phyloP scores from a whole-genome alignment of 441 rosid genomes.

The Gossypium laxum region DNA sequence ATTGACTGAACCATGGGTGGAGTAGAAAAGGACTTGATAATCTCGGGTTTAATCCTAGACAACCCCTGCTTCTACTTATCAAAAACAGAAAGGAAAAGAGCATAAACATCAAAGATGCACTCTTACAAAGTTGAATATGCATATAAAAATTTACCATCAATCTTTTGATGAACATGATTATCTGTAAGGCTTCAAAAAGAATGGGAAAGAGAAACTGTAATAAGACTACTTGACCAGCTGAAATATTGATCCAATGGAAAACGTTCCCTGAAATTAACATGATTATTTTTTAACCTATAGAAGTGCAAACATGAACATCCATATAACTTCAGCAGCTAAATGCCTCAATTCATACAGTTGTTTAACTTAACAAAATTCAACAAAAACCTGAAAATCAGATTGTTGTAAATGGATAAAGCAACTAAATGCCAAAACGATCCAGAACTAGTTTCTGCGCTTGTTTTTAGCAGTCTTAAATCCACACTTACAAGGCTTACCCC shows the following conservation, averaged over 20 bases:
- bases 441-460: slow-evolving; percentile 42
- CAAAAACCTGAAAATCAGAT: not conserved
- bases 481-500: slow-evolving; percentile 86
- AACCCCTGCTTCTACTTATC: too few species aligned
- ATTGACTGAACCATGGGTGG: too few species aligned
- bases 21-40: too few species aligned
- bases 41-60: too few species aligned
- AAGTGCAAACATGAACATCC: not conserved
- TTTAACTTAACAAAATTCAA: not conserved
- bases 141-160: not conserved
- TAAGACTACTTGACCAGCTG: not conserved
- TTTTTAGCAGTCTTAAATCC: slow-evolving; percentile 62
- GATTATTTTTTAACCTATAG: not conserved
- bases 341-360: not conserved
- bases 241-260: not conserved
- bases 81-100: not conserved
- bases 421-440: not conserved
- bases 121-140: not conserved
- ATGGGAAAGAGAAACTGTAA: not conserved
- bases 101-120: not conserved
- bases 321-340: not conserved
- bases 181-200: not conserved
- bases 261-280: not conserved
- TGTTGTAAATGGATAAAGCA: not conserved
- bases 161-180: not conserved